Evolutionary conservation across 73 alveolate species (phyloP), one percentile per base, ranked within the genome.

Genomic region (Paramecium tetraurelia): DNA sequence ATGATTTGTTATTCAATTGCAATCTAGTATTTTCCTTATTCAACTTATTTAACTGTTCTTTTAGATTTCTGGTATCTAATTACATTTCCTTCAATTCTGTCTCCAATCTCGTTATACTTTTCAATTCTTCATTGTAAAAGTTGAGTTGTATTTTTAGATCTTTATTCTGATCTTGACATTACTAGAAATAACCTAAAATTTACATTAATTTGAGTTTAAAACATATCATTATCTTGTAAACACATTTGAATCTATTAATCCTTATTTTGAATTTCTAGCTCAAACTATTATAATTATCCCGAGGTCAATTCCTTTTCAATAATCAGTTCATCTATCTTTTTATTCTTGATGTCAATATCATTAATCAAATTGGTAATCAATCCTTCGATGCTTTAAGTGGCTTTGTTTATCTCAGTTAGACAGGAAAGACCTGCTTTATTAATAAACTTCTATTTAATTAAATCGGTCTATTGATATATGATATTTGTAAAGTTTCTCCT

Each of bases 1-100:
- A 46, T 20, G 46, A 33, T 22, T 80, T 40, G 46, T 80, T 80
- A 27, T 40, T 80, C 14, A n/a, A 14, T 24, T 40, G 6, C 3
- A 44, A 21, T 80, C 90, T 80, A 21, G 1, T 63, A 38, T 40
- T 80, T 43, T 80, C 90, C 57, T 43, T 80, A 38, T 80, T 43
- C 16, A 24, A 4, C 29, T 80, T 80, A 21, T 14, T 24, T 40
- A 41, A 38, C 24, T 24, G 21, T 20, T 44, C 36, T 24, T 2
- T 24, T 41, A 18, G 16, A 31, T 48, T 22, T 22, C 43, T 48
- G 21, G 22, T 80, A 2, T 40, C 70, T 24, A 31, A 22, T 35
- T 80, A 21, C 57, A 24, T 24, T 35, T 24, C 36, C 22, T 80
- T 80, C 6, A 44, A 20, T 24, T 80, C 90, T 5, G 90, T 80